Evolutionary conservation across 2,329 filamentous ascomycete species (phyloP).

Genomic region (Colletotrichum sp.): DNA sequence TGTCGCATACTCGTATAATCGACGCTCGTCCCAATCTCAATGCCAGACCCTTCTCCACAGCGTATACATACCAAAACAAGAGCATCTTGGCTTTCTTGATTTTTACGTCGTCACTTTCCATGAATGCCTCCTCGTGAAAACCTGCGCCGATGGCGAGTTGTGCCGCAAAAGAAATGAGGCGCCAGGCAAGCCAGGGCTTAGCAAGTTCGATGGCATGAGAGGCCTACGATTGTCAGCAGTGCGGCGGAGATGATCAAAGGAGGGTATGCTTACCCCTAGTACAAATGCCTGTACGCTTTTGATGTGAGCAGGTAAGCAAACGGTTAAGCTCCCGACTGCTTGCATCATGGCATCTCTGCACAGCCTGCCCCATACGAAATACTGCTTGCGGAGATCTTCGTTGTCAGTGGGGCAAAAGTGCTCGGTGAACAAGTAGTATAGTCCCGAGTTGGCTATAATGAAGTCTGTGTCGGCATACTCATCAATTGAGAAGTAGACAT

Average conservation of each 20-base stretch:
- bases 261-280: background rate
- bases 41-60: conserved; percentile 62
- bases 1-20: conserved; percentile 62
- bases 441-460: conserved; percentile 51
- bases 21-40: conserved; percentile 65
- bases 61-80: conserved; percentile 58
- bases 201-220: background rate
- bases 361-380: background rate
- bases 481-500: conserved; percentile 56
- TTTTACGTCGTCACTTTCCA: background rate
- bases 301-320: background rate
- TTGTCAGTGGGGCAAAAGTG: background rate
- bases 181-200: conserved; percentile 1
- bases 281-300: background rate
- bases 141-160: background rate
- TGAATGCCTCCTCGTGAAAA: conserved; percentile 22
- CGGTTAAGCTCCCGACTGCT: background rate
- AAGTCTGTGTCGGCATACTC: conserved; percentile 55
- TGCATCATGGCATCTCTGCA: background rate
- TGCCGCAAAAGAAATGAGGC: background rate
- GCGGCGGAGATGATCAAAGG: background rate
- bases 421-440: conserved; percentile 56
- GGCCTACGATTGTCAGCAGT: background rate
- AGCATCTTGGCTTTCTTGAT: background rate
- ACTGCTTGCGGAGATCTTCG: background rate